Evolutionary conservation across 768 basidiomycete genomes (phyloP).

Genomic region (Botryobasidium botryosum): DNA sequence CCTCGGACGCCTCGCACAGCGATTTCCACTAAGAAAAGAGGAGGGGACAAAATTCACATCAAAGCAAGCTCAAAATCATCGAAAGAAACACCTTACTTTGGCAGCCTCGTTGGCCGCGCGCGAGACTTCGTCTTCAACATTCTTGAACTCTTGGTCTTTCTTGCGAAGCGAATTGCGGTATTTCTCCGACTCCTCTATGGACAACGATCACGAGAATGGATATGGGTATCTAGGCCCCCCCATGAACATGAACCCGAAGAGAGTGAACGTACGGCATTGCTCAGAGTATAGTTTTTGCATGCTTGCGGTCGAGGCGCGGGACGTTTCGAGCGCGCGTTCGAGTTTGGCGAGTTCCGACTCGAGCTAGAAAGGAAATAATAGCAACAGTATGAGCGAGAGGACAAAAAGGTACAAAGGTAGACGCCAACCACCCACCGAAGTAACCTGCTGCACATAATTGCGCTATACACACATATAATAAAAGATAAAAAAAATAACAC

Average conservation of each 20-base stretch:
- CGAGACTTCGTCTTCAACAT: conserved; percentile 9
- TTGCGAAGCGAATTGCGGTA: conserved; percentile 56
- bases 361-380: conserved; percentile 7
- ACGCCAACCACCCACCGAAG: conserved; percentile 6
- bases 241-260: background rate
- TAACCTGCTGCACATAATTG: conserved; percentile 2
- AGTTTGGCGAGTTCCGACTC: conserved; percentile 69
- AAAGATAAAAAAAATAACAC: background rate
- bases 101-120: background rate
- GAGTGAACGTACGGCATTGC: conserved; percentile 46
- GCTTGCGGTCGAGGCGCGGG: conserved; percentile 52
- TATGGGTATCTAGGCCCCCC: background rate
- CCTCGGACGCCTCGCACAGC: background rate
- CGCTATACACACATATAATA: background rate
- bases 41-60: background rate
- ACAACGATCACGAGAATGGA: background rate
- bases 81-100: background rate
- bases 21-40: background rate
- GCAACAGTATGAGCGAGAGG: background rate
- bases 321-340: conserved; percentile 54
- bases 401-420: background rate
- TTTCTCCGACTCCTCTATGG: conserved; percentile 55
- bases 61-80: background rate
- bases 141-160: conserved; percentile 56
- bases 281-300: conserved; percentile 81